These are phyloP conservation scores for Globisporangium splendens DNA, from an alignment of 352 stramenopile genomes.

Conservation along the genomic window DNA sequence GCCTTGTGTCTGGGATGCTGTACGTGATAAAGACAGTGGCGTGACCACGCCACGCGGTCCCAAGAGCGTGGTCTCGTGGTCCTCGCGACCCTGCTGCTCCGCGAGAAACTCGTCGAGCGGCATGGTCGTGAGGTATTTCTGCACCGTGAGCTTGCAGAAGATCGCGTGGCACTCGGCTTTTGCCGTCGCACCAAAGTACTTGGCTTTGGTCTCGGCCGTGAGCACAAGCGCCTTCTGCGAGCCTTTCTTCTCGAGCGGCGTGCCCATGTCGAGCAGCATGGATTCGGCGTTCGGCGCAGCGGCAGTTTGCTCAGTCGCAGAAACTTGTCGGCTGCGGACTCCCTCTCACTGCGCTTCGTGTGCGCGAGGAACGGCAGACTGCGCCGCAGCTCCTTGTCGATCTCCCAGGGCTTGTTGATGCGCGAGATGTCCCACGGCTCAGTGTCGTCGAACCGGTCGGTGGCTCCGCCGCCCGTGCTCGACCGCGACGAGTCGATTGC, in stretches of 20 bases:
- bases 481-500: neutral
- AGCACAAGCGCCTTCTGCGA: conserved; percentile 35
- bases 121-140: conserved; percentile 57
- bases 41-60: conserved; percentile 5
- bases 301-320: conserved; percentile 56
- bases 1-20: neutral
- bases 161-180: conserved; percentile 56
- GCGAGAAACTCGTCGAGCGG: conserved; percentile 53
- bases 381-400: conserved; percentile 52
- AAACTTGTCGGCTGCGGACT: conserved; percentile 60
- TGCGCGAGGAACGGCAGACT: conserved; percentile 58
- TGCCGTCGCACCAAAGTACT: conserved; percentile 57
- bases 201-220: conserved; percentile 52
- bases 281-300: conserved; percentile 25
- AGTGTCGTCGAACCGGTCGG: conserved; percentile 7
- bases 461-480: neutral
- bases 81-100: conserved; percentile 25
- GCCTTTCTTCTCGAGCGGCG: conserved; percentile 17
- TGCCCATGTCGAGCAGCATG: conserved; percentile 25
- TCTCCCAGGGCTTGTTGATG: conserved; percentile 74
- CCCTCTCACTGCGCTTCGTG: conserved; percentile 36
- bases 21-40: neutral
- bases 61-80: conserved; percentile 16
- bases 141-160: conserved; percentile 60
- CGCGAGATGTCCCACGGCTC: conserved; percentile 61